Base-by-base conservation (phyloP, 495 filamentous ascomycete species). In the Friedmanniomyces endolithicus region DNA sequence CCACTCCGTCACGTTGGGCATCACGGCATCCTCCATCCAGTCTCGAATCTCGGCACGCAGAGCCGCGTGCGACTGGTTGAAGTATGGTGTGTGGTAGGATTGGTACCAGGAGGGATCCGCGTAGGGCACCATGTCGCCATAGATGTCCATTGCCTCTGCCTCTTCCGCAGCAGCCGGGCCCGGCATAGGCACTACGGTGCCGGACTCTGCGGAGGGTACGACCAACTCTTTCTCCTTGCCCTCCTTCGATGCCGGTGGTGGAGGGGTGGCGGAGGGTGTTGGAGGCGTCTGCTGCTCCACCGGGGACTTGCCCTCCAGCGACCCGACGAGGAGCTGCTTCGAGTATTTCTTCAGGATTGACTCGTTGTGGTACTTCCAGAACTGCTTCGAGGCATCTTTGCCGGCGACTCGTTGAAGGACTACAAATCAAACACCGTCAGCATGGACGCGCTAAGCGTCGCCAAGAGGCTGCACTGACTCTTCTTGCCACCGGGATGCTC, bases 321-420 rank as follows among this genome's bases (percentile, higher is more conserved):
- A 95, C 39, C 92, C 92, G 63, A 99, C 78, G 66, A 89, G 85
- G 48, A 99, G 79, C 67, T 87, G 75, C 25, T 78, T 71, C 72
- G 92, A 84, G 77, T 89, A 96, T 69, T 97, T 98, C 74, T 96
- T 97, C 62, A 97, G 77, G 59, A 97, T 88, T 51, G 96, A 96
- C 67, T 94, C 56, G 64, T 95, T 98, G 76, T 98, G 92, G 69
- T 98, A 97, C 72, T 97, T 99, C 92, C 92, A 99, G 75, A 99
- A 99, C 67, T 95, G 94, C 70, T 94, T 90, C 24, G 87, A 90
- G 17, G 92, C 92, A 62, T 99, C 94, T 68, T 97, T 99, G 62
- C 92, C 92, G 44, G 82, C 92, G 16, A 97, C 89, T 55, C 90
- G 76, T 63, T 87, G 82, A 52, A 99, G 82, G 68, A 99, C 82